phyloP scores from a whole-genome alignment of 345 rosid genomes.

The Eucalyptus leucophloia region DNA sequence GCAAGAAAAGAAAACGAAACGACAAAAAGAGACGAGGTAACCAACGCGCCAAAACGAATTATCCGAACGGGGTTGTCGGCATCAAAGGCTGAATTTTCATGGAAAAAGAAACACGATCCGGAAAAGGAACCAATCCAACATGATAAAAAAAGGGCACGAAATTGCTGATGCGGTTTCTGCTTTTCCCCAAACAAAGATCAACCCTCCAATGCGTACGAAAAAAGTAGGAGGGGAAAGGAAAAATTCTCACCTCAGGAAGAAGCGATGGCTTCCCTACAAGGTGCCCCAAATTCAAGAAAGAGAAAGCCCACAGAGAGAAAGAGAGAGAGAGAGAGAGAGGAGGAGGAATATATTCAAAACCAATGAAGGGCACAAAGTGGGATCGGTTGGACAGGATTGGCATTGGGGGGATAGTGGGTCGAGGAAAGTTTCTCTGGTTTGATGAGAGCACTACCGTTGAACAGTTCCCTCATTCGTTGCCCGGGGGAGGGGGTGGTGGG shows the following conservation, averaged over 20 bases:
- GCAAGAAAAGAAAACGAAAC: neutral
- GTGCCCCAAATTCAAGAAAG: neutral
- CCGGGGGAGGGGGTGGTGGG: neutral
- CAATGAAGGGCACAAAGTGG: neutral
- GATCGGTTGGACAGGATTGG: neutral
- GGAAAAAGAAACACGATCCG: neutral
- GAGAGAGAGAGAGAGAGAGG: neutral
- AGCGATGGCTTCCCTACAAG: neutral
- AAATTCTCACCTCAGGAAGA: neutral
- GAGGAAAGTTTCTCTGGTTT: neutral
- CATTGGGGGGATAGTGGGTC: neutral
- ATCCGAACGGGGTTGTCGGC: neutral
- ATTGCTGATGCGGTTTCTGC: neutral
- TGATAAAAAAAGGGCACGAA: neutral
- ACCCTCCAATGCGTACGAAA: neutral
- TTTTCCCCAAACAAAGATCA: neutral
- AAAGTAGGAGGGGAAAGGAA: neutral
- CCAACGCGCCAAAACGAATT: neutral
- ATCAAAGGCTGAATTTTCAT: neutral
- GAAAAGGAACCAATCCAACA: neutral
- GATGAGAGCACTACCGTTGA: neutral
- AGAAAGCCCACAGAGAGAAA: neutral
- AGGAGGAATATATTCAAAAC: neutral
- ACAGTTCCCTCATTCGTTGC: neutral
- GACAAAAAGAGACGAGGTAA: neutral